Evolutionary conservation across 768 basidiomycete species (phyloP).

Genomic region (Pulveroboletus sp.): DNA sequence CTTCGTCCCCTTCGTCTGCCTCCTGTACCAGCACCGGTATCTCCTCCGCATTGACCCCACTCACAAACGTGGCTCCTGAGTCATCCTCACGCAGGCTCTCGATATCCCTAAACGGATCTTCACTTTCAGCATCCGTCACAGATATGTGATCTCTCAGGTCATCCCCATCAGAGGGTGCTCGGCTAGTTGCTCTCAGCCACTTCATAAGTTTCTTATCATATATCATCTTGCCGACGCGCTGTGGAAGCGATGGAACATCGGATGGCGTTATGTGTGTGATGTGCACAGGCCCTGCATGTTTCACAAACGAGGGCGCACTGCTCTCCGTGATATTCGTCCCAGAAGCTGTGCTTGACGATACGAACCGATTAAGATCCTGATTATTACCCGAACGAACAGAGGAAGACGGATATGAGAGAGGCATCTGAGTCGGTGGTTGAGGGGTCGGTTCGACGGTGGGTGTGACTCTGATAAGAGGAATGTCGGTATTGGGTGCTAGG

Average conservation of each 20-base stretch:
- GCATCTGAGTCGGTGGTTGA: conserved; percentile 30
- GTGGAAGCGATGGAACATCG: conserved; percentile 71
- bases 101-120: conserved; percentile 90
- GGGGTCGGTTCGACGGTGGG: conserved; percentile 24
- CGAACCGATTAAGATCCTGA: conserved; percentile 82
- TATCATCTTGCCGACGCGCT: conserved; percentile 81
- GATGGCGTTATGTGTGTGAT: conserved; percentile 77
- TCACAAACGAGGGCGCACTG: conserved; percentile 78
- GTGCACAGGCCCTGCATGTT: conserved; percentile 74
- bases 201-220: conserved; percentile 80
- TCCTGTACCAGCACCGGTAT: conserved; percentile 7
- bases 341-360: conserved; percentile 83
- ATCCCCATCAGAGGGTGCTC: conserved; percentile 28
- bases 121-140: conserved; percentile 49
- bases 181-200: conserved; percentile 68
- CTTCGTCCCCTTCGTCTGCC: conserved; percentile 13
- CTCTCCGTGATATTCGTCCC: conserved; percentile 65
- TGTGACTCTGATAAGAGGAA: conserved; percentile 28
- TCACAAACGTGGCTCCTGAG: conserved; percentile 24
- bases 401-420: conserved; percentile 43
- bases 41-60: not conserved
- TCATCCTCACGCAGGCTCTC: conserved; percentile 77
- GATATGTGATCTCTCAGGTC: conserved; percentile 29
- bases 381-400: conserved; percentile 49
- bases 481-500: conserved; percentile 4